Percentiles rank a stretch among this genome's conserved stretches.
Conservation (phyloP, 768 basidiomycete genomes). For the Tylopilus sp. region DNA sequence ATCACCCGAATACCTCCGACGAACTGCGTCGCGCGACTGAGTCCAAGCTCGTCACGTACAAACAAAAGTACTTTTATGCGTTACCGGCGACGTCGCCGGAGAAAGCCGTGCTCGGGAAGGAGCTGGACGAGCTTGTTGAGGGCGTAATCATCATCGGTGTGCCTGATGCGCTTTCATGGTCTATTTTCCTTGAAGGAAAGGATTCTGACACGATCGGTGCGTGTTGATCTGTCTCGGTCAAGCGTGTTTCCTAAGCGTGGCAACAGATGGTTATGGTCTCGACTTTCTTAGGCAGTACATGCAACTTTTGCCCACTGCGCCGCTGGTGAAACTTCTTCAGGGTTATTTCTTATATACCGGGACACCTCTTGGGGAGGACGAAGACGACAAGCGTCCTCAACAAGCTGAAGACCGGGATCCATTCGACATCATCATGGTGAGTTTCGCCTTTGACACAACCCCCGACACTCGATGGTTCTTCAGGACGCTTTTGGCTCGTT, state of each 20-base stretch:
- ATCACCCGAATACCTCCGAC: constrained; percentile 76
- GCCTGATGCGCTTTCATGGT: constrained; percentile 83
- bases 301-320: constrained; percentile 57
- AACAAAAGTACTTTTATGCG: constrained; percentile 56
- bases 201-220: constrained; percentile 67
- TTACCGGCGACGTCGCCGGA: constrained; percentile 43
- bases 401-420: constrained; percentile 44
- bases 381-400: constrained; percentile 12
- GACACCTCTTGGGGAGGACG: constrained; percentile 38
- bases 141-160: constrained; percentile 76
- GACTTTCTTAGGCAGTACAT: constrained; percentile 57
- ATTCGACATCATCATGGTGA: constrained; percentile 60
- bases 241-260: not conserved
- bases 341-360: constrained; percentile 68
- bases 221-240: constrained; percentile 21
- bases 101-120: constrained; percentile 49
- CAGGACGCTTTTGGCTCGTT: constrained; percentile 55
- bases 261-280: constrained; percentile 59
- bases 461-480: constrained; percentile 5
- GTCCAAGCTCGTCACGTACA: constrained; percentile 65
- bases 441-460: constrained; percentile 17
- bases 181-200: constrained; percentile 65
- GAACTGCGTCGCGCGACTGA: constrained; percentile 77
- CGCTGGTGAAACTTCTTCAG: constrained; percentile 53
- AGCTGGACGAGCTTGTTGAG: constrained; percentile 68